These are phyloP conservation scores for Penicillium rolfsii DNA, from an alignment of 2,329 filamentous ascomycete species.

Conservation along the genomic window DNA sequence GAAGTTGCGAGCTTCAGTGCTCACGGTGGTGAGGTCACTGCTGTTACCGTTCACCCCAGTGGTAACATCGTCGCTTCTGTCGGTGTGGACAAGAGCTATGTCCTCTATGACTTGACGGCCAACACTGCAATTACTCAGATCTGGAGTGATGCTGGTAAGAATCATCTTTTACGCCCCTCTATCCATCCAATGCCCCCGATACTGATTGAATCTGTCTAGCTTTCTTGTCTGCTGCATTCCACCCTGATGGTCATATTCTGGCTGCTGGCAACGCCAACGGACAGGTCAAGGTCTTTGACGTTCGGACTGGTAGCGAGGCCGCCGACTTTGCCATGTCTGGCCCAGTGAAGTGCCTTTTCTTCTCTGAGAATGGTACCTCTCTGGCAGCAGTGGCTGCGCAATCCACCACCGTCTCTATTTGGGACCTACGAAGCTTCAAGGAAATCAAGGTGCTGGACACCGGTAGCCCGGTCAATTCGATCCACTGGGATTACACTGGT, in stretches of 20 bases:
- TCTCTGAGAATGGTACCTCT: constrained; percentile 98
- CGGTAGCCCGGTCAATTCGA: constrained; percentile 72
- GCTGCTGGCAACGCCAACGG: constrained; percentile 79
- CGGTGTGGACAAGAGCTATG: constrained; percentile 87
- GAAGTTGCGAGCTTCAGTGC: constrained; percentile 73
- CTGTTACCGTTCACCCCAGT: constrained; percentile 78
- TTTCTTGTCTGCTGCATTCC: constrained; percentile 79
- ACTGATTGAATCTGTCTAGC: constrained; percentile 52
- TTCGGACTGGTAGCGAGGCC: constrained; percentile 75
- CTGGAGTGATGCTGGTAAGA: constrained; percentile 76
- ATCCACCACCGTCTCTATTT: constrained; percentile 79
- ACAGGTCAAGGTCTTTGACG: constrained; percentile 86
- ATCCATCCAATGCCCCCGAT: background rate
- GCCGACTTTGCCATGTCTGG: constrained; percentile 69
- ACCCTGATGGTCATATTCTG: constrained; percentile 94
- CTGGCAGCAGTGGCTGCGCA: constrained; percentile 80
- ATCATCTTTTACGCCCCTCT: constrained; percentile 14
- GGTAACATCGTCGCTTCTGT: constrained; percentile 83
- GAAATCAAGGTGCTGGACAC: constrained; percentile 84
- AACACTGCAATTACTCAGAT: constrained; percentile 74
- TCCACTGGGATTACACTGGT: constrained; percentile 92
- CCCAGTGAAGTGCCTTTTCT: constrained; percentile 74
- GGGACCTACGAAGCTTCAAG: constrained; percentile 86
- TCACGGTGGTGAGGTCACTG: constrained; percentile 80
- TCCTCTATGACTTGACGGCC: constrained; percentile 78